phyloP scores from a whole-genome alignment of 352 stramenopile genomes.

The Aphanomyces astaci region DNA sequence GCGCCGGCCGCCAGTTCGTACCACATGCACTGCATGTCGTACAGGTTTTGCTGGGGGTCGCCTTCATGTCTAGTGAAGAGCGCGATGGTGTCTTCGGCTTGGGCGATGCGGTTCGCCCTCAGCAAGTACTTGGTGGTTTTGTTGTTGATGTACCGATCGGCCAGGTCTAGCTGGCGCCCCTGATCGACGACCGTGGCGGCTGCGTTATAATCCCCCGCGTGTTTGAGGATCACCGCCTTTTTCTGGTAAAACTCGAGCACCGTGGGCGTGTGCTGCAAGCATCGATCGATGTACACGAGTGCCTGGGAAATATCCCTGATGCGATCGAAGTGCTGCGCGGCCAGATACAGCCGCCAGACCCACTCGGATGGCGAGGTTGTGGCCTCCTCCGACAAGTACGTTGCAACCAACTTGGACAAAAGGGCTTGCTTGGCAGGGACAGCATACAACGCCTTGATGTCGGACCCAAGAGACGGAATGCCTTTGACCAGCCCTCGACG shows the following conservation, averaged over 20 bases:
- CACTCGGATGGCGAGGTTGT: constrained; percentile 27
- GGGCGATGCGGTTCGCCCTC: constrained; percentile 84
- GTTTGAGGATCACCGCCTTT: constrained; percentile 91
- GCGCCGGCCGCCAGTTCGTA: constrained; percentile 91
- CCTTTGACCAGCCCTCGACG: constrained; percentile 72
- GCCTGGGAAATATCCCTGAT: constrained; percentile 79
- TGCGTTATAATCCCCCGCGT: constrained; percentile 82
- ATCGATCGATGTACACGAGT: constrained; percentile 87
- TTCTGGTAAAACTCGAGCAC: constrained; percentile 92
- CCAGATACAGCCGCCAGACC: constrained; percentile 91
- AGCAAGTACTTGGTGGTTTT: constrained; percentile 97
- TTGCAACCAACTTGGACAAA: constrained; percentile 64
- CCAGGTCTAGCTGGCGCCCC: constrained; percentile 90
- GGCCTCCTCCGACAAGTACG: constrained; percentile 70
- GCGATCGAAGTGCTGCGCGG: constrained; percentile 89
- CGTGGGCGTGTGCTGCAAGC: constrained; percentile 87
- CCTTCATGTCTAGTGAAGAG: constrained; percentile 96
- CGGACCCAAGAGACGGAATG: constrained; percentile 90
- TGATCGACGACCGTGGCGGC: constrained; percentile 90
- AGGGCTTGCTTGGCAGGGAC: constrained; percentile 43
- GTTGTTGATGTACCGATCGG: constrained; percentile 99
- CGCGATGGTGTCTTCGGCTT: constrained; percentile 91
- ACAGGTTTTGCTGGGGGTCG: constrained; percentile 95
- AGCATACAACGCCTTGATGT: constrained; percentile 88
- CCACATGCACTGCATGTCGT: constrained; percentile 99